Evolutionary conservation across 768 basidiomycete species (phyloP).

Genomic region (Mrakia blollopis): DNA sequence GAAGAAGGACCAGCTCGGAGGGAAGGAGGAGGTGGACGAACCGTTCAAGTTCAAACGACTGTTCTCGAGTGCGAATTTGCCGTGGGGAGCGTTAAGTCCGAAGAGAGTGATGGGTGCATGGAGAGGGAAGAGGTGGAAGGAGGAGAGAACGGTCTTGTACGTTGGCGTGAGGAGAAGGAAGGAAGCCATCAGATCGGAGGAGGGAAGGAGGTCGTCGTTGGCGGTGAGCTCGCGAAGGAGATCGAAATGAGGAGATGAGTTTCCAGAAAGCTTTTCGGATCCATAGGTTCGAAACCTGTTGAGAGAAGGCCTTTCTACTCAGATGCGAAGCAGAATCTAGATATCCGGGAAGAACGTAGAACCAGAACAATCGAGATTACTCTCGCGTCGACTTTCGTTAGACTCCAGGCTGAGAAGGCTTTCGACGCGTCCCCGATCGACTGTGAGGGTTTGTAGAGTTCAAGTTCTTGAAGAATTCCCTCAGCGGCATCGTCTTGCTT

Average conservation of each 20-base stretch:
- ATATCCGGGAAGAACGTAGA: too few relatives aligned
- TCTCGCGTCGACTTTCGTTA: too few relatives aligned
- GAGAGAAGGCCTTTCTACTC: too few relatives aligned
- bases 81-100: constrained; percentile 1
- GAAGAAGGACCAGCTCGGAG: not conserved
- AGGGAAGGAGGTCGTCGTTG: not conserved
- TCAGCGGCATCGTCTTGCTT: too few relatives aligned
- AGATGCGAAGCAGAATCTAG: too few relatives aligned
- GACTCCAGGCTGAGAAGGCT: too few relatives aligned
- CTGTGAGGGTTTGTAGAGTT: too few relatives aligned
- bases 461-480: too few relatives aligned
- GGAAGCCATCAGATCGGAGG: not conserved
- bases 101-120: constrained; percentile 12
- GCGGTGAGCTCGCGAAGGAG: not conserved
- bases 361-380: too few relatives aligned
- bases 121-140: constrained; percentile 16
- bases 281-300: too few relatives aligned
- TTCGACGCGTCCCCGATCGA: too few relatives aligned
- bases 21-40: not conserved
- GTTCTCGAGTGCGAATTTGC: not conserved
- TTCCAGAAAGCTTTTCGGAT: too few relatives aligned
- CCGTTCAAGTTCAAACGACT: not conserved
- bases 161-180: not conserved
- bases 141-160: not conserved
- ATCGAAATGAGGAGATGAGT: not conserved